These are phyloP conservation scores for Chalciporus chontae DNA, from an alignment of 768 basidiomycete species.

Conservation along the genomic window DNA sequence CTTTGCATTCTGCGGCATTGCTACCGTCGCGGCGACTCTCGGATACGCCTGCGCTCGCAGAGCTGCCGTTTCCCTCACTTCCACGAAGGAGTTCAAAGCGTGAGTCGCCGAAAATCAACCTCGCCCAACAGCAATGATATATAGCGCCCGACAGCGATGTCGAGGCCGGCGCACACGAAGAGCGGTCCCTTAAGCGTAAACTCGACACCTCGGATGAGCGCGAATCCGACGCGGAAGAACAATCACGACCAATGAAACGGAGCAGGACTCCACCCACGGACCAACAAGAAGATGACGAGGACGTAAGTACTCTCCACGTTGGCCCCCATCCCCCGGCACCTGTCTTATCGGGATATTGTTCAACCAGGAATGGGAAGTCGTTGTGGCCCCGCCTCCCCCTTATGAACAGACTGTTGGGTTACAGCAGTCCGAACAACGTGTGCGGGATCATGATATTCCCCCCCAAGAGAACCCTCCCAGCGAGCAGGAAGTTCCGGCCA, in stretches of 20 bases:
- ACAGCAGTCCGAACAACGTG: conserved; percentile 8
- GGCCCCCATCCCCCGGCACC: neutral
- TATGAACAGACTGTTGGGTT: conserved; percentile 20
- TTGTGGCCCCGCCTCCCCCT: conserved; percentile 30
- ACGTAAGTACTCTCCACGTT: conserved; percentile 18
- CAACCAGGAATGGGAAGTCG: conserved; percentile 30
- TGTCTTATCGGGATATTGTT: conserved; percentile 20
- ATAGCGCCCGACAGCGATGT: conserved; percentile 31
- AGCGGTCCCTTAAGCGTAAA: conserved; percentile 33
- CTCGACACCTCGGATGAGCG: conserved; percentile 24
- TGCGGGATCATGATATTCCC: conserved; percentile 9
- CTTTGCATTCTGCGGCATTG: conserved; percentile 53
- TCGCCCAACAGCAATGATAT: conserved; percentile 26
- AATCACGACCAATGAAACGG: conserved; percentile 29
- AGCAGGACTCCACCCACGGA: conserved; percentile 43
- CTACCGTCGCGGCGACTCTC: conserved; percentile 57
- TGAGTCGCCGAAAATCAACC: conserved; percentile 31
- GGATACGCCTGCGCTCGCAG: conserved; percentile 55
- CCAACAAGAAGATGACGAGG: conserved; percentile 24
- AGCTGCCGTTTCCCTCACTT: conserved; percentile 17
- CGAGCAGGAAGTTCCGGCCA: conserved; percentile 4
- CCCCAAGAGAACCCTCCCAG: conserved; percentile 1
- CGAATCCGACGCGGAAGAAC: conserved; percentile 30
- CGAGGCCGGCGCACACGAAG: conserved; percentile 23
- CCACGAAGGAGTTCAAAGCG: conserved; percentile 23